Conservation (phyloP, 306 rosid genomes). For the Pyrus pyrifolia region DNA sequence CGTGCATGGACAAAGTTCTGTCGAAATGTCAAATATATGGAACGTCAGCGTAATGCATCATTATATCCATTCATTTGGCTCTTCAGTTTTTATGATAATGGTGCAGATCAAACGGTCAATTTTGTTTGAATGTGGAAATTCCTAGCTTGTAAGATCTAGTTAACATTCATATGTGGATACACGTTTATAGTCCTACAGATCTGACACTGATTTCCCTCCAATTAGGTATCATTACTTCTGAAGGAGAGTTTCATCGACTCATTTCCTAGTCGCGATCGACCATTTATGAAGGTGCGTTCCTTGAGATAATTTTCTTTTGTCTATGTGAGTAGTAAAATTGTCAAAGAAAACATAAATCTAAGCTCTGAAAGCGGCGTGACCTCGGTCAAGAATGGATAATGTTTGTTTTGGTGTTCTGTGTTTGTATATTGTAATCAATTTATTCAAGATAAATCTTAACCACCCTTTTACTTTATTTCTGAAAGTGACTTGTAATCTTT, state of each 20-base stretch:
- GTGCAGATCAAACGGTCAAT: neutral
- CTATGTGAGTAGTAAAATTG: neutral
- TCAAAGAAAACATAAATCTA: neutral
- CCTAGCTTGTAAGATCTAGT: neutral
- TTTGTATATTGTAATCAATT: neutral
- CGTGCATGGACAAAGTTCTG: neutral
- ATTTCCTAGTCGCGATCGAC: constrained; percentile 70
- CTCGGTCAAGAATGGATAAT: neutral
- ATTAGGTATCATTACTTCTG: constrained; percentile 90
- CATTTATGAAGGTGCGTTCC: constrained; percentile 88
- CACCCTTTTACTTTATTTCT: neutral
- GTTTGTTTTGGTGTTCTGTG: neutral
- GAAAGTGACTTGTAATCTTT: neutral
- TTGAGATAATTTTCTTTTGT: constrained; percentile 5
- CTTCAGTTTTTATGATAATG: neutral
- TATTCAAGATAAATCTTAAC: neutral
- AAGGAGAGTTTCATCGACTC: constrained; percentile 98
- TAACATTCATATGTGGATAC: neutral
- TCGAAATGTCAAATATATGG: neutral
- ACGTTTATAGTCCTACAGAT: constrained; percentile 16
- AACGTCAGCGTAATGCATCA: neutral
- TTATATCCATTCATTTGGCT: neutral
- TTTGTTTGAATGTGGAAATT: neutral
- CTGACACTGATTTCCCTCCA: constrained; percentile 14
- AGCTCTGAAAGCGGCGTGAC: neutral